phyloP scores from a whole-genome alignment of 2,329 filamentous ascomycete genomes.

The Sarocladium oryzae region DNA sequence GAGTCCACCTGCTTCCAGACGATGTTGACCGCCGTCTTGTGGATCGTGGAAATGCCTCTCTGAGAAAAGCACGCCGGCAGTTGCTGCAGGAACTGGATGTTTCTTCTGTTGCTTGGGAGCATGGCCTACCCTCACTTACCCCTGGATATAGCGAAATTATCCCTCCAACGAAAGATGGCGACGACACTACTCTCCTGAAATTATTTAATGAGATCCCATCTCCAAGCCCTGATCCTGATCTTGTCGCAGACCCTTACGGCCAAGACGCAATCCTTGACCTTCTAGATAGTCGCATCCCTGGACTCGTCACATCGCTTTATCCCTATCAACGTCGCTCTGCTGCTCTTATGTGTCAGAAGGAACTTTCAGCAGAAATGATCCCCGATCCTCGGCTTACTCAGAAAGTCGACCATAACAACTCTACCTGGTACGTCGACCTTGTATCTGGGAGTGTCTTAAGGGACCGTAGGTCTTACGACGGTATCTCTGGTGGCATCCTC shows the following conservation, averaged over 20 bases:
- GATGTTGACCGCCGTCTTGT: slow-evolving; percentile 52
- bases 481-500: slow-evolving; percentile 67
- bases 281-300: slow-evolving; percentile 44
- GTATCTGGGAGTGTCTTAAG: slow-evolving; percentile 55
- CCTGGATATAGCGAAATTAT: background rate
- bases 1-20: slow-evolving; percentile 60
- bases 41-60: slow-evolving; percentile 36
- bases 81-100: slow-evolving; percentile 51
- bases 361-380: slow-evolving; percentile 55
- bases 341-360: slow-evolving; percentile 77
- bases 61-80: slow-evolving; percentile 38
- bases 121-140: slow-evolving; percentile 19
- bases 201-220: slow-evolving; percentile 70
- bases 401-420: slow-evolving; percentile 53
- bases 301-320: slow-evolving; percentile 61
- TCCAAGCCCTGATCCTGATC: slow-evolving; percentile 49
- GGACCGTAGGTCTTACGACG: slow-evolving; percentile 68
- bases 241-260: slow-evolving; percentile 42
- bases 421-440: slow-evolving; percentile 63
- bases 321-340: slow-evolving; percentile 75
- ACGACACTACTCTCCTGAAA: slow-evolving; percentile 53
- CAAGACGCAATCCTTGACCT: slow-evolving; percentile 50
- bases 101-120: slow-evolving; percentile 49
- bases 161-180: slow-evolving; percentile 8
- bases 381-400: slow-evolving; percentile 68